phyloP scores from a whole-genome alignment of 2,329 filamentous ascomycete species.

The Cercospora sp. region DNA sequence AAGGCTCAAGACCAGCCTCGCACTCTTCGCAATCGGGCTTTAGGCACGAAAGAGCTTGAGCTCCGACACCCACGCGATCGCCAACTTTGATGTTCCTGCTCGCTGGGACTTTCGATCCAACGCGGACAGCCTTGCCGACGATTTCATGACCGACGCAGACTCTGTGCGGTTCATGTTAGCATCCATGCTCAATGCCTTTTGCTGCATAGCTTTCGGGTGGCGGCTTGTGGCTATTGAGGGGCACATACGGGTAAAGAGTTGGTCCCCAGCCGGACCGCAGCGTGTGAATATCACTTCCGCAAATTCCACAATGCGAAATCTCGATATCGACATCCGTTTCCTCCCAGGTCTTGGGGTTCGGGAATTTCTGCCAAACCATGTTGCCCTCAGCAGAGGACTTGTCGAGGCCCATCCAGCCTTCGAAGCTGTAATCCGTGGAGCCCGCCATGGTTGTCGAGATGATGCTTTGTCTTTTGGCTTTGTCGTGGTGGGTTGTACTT shows the following conservation, averaged over 20 bases:
- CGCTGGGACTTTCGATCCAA: slow-evolving; percentile 33
- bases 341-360: slow-evolving; percentile 41
- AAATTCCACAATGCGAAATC: slow-evolving; percentile 45
- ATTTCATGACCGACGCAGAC: slow-evolving; percentile 41
- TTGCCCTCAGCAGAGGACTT: slow-evolving; percentile 53
- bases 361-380: slow-evolving; percentile 55
- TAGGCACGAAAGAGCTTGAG: slow-evolving; percentile 53
- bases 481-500: not conserved
- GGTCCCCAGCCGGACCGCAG: slow-evolving; percentile 46
- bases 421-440: slow-evolving; percentile 51
- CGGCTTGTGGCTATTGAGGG: too few relatives aligned
- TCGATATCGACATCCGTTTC: slow-evolving; percentile 46
- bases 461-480: not conserved
- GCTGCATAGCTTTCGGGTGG: not conserved
- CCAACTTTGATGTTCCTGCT: slow-evolving; percentile 39
- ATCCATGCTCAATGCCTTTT: not conserved
- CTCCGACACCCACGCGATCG: slow-evolving; percentile 54
- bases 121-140: slow-evolving; percentile 38
- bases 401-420: slow-evolving; percentile 60
- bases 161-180: not conserved
- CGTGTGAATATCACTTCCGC: slow-evolving; percentile 39
- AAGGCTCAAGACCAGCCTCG: slow-evolving; percentile 39
- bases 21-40: slow-evolving; percentile 56
- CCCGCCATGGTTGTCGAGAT: not conserved
- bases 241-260: slow-evolving; percentile 41